A percentile compares a stretch with the other conserved stretches of the same genome.
Conservation (phyloP, 805 yeast genomes). For the Zygosaccharomyces kombuchaensis region DNA sequence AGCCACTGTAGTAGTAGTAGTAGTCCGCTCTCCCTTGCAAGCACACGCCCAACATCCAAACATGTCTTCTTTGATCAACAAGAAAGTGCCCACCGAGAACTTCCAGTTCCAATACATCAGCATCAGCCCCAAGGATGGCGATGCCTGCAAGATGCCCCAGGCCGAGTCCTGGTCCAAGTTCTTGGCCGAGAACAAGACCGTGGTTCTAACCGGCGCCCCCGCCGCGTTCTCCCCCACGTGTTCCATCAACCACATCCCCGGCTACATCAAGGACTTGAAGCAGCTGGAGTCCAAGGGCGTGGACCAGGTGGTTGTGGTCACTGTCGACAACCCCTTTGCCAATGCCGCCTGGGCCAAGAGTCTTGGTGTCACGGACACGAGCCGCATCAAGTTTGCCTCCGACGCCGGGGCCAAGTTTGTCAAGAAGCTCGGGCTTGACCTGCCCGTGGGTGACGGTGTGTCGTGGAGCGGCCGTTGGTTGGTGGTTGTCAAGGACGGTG, state of each 20-base stretch:
- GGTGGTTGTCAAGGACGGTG: slow-evolving; percentile 57
- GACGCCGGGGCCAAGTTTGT: slow-evolving; percentile 64
- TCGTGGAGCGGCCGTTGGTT: slow-evolving; percentile 70
- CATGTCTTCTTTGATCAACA: slow-evolving; percentile 24
- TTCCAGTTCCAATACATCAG: slow-evolving; percentile 33
- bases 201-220: slow-evolving; percentile 72
- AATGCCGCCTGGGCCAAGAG: slow-evolving; percentile 59
- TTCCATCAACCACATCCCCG: slow-evolving; percentile 67
- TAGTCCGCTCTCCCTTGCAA: too few relatives aligned
- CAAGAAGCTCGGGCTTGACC: slow-evolving; percentile 51
- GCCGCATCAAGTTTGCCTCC: slow-evolving; percentile 52
- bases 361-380: slow-evolving; percentile 34
- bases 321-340: slow-evolving; percentile 72
- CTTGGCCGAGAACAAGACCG: slow-evolving; percentile 42
- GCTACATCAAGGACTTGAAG: slow-evolving; percentile 46
- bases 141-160: slow-evolving; percentile 30
- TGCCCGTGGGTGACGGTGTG: slow-evolving; percentile 52
- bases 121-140: slow-evolving; percentile 24
- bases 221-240: slow-evolving; percentile 89
- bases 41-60: too few relatives aligned
- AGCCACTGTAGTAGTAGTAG: not conserved
- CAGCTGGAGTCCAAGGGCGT: slow-evolving; percentile 57
- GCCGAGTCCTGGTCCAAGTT: slow-evolving; percentile 27
- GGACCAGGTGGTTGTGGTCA: slow-evolving; percentile 56
- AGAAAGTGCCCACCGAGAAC: slow-evolving; percentile 24